Conservation (phyloP, 2,329 filamentous ascomycete species). For the Colletotrichum graminicola region DNA sequence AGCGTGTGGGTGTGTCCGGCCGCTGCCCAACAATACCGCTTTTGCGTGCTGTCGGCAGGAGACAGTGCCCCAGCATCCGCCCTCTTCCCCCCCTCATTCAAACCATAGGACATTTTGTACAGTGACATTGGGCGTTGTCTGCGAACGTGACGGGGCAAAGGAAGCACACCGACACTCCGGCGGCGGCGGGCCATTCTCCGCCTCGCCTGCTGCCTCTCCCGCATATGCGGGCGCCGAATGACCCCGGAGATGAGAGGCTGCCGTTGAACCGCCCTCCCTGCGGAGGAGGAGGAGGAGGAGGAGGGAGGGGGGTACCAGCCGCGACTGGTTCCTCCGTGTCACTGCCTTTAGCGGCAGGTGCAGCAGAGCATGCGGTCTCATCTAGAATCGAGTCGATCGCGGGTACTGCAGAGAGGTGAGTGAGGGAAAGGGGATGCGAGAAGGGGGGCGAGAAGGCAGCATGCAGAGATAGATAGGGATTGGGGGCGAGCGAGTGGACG, state of each 20-base stretch:
- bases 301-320: slow-evolving; percentile 14
- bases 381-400: slow-evolving; percentile 30
- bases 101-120: not conserved
- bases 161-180: slow-evolving; percentile 37
- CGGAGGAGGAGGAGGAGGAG: not conserved
- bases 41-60: not conserved
- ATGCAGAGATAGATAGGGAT: slow-evolving; percentile 23
- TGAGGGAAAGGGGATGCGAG: not conserved
- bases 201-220: slow-evolving; percentile 20
- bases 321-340: slow-evolving; percentile 10
- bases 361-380: slow-evolving; percentile 1
- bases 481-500: slow-evolving; percentile 28
- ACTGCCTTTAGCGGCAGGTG: slow-evolving; percentile 13
- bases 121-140: slow-evolving; percentile 18
- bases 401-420: not conserved
- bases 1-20: slow-evolving; percentile 5
- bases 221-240: slow-evolving; percentile 28
- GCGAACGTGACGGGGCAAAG: slow-evolving; percentile 17
- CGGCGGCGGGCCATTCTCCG: slow-evolving; percentile 15
- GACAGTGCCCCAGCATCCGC: too few species aligned
- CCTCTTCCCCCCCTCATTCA: too few species aligned
- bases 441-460: not conserved
- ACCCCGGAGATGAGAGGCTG: slow-evolving; percentile 22
- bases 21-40: slow-evolving; percentile 32
- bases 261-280: slow-evolving; percentile 4